phyloP scores from a whole-genome alignment of 108 stramenopile species.

The Mediolabrus comicus region DNA sequence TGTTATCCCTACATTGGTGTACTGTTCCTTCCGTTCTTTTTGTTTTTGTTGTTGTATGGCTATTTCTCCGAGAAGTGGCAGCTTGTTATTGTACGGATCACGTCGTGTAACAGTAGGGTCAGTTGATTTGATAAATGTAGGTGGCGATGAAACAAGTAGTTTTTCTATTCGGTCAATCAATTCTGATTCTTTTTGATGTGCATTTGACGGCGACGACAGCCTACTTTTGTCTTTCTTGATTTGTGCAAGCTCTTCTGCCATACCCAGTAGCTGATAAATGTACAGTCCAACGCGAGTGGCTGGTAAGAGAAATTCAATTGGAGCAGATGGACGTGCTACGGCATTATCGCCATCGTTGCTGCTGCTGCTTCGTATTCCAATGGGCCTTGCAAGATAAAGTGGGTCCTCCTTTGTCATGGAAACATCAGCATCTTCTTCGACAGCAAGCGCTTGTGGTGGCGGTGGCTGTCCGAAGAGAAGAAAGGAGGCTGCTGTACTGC shows the following conservation, averaged over 20 bases:
- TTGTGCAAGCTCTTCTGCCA: conserved; percentile 22
- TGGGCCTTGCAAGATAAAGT: conserved; percentile 15
- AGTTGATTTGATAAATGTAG: conserved; percentile 11
- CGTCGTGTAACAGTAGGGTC: conserved; percentile 29
- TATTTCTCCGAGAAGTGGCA: conserved; percentile 36
- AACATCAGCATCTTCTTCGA: neutral
- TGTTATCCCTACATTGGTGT: conserved; percentile 16
- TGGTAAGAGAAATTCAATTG: conserved; percentile 52
- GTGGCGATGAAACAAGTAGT: conserved; percentile 19
- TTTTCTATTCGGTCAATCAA: conserved; percentile 14
- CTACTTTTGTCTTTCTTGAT: neutral
- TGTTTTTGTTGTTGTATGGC: conserved; percentile 24
- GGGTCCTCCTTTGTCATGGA: neutral
- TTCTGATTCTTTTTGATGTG: neutral
- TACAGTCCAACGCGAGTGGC: conserved; percentile 56
- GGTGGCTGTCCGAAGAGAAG: no score
- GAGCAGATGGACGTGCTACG: conserved; percentile 38
- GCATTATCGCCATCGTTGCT: neutral
- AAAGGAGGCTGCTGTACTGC: no score
- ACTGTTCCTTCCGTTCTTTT: conserved; percentile 27
- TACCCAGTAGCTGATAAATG: conserved; percentile 43
- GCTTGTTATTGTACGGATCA: conserved; percentile 28
- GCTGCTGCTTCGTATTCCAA: conserved; percentile 5
- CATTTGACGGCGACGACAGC: neutral
- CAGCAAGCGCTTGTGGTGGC: neutral